phyloP scores from a whole-genome alignment of 805 yeast species.

The Metschnikowia gelsemii region DNA sequence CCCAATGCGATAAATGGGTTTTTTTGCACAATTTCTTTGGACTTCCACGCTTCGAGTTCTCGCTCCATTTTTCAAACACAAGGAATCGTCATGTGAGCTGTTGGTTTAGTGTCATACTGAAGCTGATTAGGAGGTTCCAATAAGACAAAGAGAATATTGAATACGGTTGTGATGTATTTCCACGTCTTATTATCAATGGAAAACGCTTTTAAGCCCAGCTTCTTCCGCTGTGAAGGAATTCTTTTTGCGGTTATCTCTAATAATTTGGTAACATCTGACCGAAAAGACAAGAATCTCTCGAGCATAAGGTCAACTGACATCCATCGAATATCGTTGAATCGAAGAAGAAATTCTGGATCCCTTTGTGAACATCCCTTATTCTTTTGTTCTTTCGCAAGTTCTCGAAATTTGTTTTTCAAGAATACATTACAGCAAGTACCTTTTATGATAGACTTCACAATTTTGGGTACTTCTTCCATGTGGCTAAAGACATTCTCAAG shows the following conservation, averaged over 20 bases:
- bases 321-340: constrained; percentile 5
- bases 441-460: background rate
- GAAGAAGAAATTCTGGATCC: background rate
- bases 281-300: constrained; percentile 2
- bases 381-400: background rate
- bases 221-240: background rate
- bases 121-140: background rate
- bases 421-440: background rate
- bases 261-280: constrained; percentile 5
- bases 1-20: constrained; percentile 2
- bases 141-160: constrained; percentile 3
- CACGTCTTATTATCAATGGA: background rate
- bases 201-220: background rate
- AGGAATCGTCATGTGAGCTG: constrained; percentile 4
- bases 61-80: background rate
- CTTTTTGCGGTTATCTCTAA: background rate
- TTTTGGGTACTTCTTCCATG: no score
- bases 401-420: constrained; percentile 2
- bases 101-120: background rate
- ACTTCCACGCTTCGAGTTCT: background rate
- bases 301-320: constrained; percentile 2
- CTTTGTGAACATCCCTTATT: background rate
- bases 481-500: background rate
- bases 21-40: background rate
- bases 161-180: background rate